phyloP scores from a whole-genome alignment of 768 basidiomycete genomes.

The Boletales sp. region DNA sequence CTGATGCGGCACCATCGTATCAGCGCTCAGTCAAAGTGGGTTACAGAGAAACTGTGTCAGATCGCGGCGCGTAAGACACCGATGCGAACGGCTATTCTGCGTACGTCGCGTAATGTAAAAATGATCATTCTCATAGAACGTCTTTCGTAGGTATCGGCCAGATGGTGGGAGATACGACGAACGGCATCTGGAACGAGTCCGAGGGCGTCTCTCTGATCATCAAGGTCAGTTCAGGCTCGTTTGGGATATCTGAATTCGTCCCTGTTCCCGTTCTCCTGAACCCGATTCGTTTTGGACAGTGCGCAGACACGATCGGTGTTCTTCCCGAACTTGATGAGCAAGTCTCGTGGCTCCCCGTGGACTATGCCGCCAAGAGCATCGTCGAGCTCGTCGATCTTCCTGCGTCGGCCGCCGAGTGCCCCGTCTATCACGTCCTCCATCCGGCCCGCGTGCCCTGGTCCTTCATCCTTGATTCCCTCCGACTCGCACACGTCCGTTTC shows the following conservation, averaged over 20 bases:
- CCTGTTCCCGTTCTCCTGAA: too few species aligned
- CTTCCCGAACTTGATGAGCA: conserved; percentile 32
- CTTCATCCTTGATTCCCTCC: conserved; percentile 38
- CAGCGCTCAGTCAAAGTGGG: conserved; percentile 44
- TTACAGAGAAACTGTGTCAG: conserved; percentile 49
- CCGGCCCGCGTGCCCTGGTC: conserved; percentile 24
- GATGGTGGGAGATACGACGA: conserved; percentile 48
- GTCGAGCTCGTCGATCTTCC: conserved; percentile 37
- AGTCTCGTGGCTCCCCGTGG: conserved; percentile 49
- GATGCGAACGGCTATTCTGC: conserved; percentile 16
- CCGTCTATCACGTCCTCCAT: conserved; percentile 23
- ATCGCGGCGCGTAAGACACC: conserved; percentile 32
- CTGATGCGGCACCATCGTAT: too few species aligned
- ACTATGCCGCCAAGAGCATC: conserved; percentile 47
- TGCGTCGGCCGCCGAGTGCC: conserved; percentile 4
- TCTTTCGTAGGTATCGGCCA: conserved; percentile 43
- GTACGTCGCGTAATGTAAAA: conserved; percentile 5
- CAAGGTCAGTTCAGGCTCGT: conserved; percentile 20
- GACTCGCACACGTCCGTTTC: conserved; percentile 33
- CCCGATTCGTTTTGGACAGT: conserved; percentile 11
- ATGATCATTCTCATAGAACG: background rate
- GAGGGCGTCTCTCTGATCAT: conserved; percentile 32
- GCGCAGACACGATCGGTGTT: conserved; percentile 38
- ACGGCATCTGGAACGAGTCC: conserved; percentile 54
- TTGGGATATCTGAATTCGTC: too few species aligned